phyloP scores from a whole-genome alignment of 305 asterid genomes.

The Solanum chacoense region DNA sequence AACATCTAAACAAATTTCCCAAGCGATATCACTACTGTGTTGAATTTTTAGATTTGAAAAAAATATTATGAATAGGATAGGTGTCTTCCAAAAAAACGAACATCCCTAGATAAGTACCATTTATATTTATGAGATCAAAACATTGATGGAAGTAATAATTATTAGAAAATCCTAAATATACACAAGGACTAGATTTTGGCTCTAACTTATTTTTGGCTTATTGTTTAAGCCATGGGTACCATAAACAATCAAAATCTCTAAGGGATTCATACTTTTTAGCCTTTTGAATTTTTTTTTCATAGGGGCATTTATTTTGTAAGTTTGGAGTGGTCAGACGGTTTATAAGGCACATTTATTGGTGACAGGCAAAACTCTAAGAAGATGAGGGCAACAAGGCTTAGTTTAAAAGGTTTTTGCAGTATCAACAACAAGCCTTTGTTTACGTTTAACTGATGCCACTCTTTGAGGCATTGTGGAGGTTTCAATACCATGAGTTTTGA shows the following conservation, averaged over 20 bases:
- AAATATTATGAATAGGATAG: too few relatives aligned
- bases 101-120: too few relatives aligned
- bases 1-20: neutral
- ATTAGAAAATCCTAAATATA: neutral
- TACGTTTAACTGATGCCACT: neutral
- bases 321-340: neutral
- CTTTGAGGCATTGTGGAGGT: neutral
- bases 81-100: too few relatives aligned
- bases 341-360: neutral
- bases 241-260: too few relatives aligned
- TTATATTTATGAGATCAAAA: neutral
- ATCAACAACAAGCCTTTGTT: neutral
- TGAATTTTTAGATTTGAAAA: neutral
- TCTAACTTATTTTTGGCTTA: too few relatives aligned
- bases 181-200: neutral
- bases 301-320: neutral
- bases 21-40: neutral
- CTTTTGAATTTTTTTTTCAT: neutral
- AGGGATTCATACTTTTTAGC: too few relatives aligned
- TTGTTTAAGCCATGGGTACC: too few relatives aligned
- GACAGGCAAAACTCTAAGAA: neutral
- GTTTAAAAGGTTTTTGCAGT: neutral
- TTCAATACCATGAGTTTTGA: neutral
- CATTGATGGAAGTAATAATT: neutral
- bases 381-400: neutral